Base-by-base conservation (phyloP, 495 filamentous ascomycete species). In the Pseudomonodictys pantanalensis region DNA sequence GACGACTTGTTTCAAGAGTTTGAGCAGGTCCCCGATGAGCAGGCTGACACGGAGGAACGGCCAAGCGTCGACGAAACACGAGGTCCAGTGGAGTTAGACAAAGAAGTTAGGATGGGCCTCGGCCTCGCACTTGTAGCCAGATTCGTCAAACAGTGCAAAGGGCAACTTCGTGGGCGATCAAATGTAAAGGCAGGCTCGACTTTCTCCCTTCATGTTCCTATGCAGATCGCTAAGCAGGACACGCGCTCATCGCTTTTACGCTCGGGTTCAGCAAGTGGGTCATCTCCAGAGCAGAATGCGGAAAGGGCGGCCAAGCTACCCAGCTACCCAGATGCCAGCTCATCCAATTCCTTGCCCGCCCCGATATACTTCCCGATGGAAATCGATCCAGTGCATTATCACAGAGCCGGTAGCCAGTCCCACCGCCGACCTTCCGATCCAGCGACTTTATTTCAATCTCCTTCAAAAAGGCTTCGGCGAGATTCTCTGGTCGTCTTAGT, bases 1-100 rank as follows among this genome's bases (percentile, higher is more conserved):
- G 59, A 62, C 20, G 44, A 62, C 18, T 20, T 56, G 2, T 62
- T 56, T 23, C 51, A 56, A 23, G 51, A 56, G 20, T 51, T 56
- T 22, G 42, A 49, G 44, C 30, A 56, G 28, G 51, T 62, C 5
- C 9, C 51, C 29, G 59, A 51, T 44, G 45, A 56, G 20, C 38
- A 51, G 22, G 4, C 12, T 28, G 18, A 15, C n/a, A 9, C 15
- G 20, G 25, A 51, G 23, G 10, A 55, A 38, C 38, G 7, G 3
- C 47, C 47, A 20, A 22, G 20, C 17, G 39, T 25, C 26, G 35
- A 35, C 2, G n/a, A 58, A 10, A 30, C 25, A 9, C 18, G 24
- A 43, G 23, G 15, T 8, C 12, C 48, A 6, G 4, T 2, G 8
- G 23, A 8, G 15, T 12, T 11, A 9, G 35, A 44, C 9, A 60